Percentiles rank a stretch among this genome's conserved stretches.
Evolutionary conservation across 208 protist genomes (phyloP).

Genomic region (Naegleria fowleri): DNA sequence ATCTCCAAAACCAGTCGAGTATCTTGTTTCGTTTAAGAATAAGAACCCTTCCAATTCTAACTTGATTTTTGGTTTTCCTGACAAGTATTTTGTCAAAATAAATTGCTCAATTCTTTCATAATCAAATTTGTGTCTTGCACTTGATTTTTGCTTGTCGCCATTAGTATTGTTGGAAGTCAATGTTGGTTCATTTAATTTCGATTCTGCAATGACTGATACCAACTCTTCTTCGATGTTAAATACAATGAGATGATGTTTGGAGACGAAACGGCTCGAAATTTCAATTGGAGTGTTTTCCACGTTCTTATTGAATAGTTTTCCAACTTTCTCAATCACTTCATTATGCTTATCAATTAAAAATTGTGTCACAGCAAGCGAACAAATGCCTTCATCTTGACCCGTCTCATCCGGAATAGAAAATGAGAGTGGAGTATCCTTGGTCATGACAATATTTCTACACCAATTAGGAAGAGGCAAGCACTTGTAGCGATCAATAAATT

Average conservation of each 20-base stretch:
- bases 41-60: not conserved
- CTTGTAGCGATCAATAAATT: not conserved
- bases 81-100: not conserved
- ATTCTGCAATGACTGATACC: not conserved
- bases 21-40: not conserved
- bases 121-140: not conserved
- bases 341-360: not conserved
- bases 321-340: not conserved
- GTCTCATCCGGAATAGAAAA: not conserved
- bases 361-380: not conserved
- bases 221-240: constrained; percentile 2
- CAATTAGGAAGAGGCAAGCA: not conserved
- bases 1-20: not conserved
- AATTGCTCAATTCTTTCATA: constrained; percentile 13
- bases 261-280: not conserved
- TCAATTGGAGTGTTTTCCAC: not conserved
- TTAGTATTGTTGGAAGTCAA: not conserved
- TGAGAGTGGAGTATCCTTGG: not conserved
- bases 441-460: constrained; percentile 6
- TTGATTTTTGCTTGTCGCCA: too few species aligned
- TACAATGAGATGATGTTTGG: not conserved
- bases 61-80: constrained; percentile 6
- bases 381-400: not conserved
- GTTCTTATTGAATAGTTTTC: not conserved
- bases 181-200: not conserved